Percentiles rank a stretch among this genome's conserved stretches.
Evolutionary conservation across 2,329 filamentous ascomycete genomes (phyloP).

Genomic region (Passalora sequoiae): DNA sequence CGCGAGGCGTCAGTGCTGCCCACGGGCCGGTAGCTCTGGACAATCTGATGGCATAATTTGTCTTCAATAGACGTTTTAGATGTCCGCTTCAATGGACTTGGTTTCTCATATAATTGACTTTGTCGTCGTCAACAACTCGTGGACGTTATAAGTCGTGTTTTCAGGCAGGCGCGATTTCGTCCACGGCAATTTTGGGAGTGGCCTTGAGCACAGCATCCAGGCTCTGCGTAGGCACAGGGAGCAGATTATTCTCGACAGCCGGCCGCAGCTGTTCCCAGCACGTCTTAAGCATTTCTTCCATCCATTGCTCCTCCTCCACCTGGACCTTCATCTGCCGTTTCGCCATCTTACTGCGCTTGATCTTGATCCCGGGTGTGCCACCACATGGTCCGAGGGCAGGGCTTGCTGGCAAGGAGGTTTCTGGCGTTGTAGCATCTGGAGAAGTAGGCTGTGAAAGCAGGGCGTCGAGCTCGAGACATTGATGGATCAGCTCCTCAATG

Average conservation of each 20-base stretch:
- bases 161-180: conserved; percentile 23
- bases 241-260: conserved; percentile 5
- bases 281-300: conserved; percentile 40
- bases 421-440: conserved; percentile 23
- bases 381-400: conserved; percentile 27
- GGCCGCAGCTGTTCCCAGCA: conserved; percentile 37
- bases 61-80: too few relatives aligned
- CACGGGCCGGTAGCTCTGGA: too few relatives aligned
- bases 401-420: conserved; percentile 14
- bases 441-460: conserved; percentile 25
- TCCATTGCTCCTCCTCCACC: conserved; percentile 41
- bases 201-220: conserved; percentile 24
- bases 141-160: too few relatives aligned
- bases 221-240: conserved; percentile 13
- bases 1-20: too few relatives aligned
- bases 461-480: conserved; percentile 42
- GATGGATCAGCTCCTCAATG: conserved; percentile 44
- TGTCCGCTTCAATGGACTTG: too few relatives aligned
- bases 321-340: conserved; percentile 43
- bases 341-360: conserved; percentile 42
- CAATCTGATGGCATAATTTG: too few relatives aligned
- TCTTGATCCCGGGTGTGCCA: conserved; percentile 29
- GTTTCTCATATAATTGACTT: too few relatives aligned
- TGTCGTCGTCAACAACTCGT: too few relatives aligned
- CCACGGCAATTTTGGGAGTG: conserved; percentile 17